Evolutionary conservation across 202 grass and related monocot genomes (phyloP).

Genomic region (Saccharum hybrid): DNA sequence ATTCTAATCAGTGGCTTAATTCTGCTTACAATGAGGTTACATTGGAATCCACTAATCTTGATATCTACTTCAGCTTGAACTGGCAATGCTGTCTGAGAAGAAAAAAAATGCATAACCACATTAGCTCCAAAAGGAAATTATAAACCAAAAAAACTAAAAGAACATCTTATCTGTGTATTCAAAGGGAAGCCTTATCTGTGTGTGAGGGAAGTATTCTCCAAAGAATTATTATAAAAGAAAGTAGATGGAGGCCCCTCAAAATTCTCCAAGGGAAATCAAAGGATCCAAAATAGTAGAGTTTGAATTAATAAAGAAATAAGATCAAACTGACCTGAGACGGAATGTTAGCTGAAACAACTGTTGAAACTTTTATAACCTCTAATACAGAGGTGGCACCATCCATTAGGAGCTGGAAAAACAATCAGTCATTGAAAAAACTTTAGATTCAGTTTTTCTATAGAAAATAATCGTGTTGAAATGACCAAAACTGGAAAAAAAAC

Average conservation of each 20-base stretch:
- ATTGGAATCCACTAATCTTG: constrained; percentile 74
- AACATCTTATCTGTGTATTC: background rate
- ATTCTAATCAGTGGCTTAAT: constrained; percentile 75
- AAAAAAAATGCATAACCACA: constrained; percentile 44
- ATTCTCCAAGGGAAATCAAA: constrained; percentile 33
- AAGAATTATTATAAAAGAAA: constrained; percentile 33
- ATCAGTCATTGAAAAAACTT: background rate
- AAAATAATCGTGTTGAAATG: constrained; percentile 43
- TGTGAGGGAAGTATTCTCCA: constrained; percentile 28
- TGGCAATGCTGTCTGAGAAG: constrained; percentile 62
- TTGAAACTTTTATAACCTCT: constrained; percentile 78
- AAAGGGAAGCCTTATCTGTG: constrained; percentile 15
- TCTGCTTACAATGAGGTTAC: constrained; percentile 88
- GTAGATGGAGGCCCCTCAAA: constrained; percentile 14
- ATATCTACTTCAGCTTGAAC: constrained; percentile 81
- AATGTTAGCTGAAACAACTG: constrained; percentile 70
- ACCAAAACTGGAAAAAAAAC: constrained; percentile 33
- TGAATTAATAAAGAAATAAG: constrained; percentile 11
- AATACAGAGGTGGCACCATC: constrained; percentile 78
- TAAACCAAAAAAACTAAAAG: constrained; percentile 4
- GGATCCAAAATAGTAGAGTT: constrained; percentile 24
- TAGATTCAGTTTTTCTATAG: background rate
- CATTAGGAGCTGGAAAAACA: constrained; percentile 75
- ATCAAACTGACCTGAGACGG: constrained; percentile 72
- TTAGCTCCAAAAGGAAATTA: constrained; percentile 20